Evolutionary conservation across 2,329 filamentous ascomycete genomes (phyloP).

Genomic region (Coniosporium tulheliwenetii): DNA sequence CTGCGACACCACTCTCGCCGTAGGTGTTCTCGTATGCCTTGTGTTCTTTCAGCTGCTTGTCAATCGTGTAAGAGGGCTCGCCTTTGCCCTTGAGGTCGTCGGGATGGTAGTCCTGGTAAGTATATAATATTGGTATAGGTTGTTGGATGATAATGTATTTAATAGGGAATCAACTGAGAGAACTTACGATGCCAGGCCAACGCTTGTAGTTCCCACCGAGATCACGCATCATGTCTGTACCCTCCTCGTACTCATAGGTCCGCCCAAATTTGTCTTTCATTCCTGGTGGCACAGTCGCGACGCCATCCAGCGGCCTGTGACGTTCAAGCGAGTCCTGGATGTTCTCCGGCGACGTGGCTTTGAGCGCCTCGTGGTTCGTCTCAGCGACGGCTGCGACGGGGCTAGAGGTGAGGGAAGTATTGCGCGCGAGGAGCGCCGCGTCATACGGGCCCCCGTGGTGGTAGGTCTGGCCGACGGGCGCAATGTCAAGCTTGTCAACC

Average conservation of each 20-base stretch:
- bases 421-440: conserved; percentile 60
- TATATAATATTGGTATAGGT: no score
- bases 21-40: conserved; percentile 21
- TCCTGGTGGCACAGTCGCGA: conserved; percentile 62
- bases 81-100: conserved; percentile 73
- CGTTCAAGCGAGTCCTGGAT: conserved; percentile 56
- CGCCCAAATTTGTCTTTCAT: conserved; percentile 51
- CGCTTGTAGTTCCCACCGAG: conserved; percentile 63
- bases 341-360: conserved; percentile 66
- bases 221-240: conserved; percentile 73
- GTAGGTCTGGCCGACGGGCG: conserved; percentile 45
- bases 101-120: conserved; percentile 43
- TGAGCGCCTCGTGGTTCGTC: conserved; percentile 61
- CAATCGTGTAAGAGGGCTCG: conserved; percentile 58
- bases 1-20: conserved; percentile 7
- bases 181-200: conserved; percentile 57
- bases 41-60: conserved; percentile 49
- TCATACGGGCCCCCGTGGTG: conserved; percentile 90
- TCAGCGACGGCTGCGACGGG: conserved; percentile 63
- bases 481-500: conserved; percentile 65
- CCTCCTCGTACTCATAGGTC: conserved; percentile 66
- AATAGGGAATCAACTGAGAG: neutral
- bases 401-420: conserved; percentile 44
- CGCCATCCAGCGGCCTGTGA: conserved; percentile 70
- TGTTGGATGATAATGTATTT: no score